Base-by-base conservation (phyloP, 2,329 filamentous ascomycete species). In the Penicillium corylophilum region DNA sequence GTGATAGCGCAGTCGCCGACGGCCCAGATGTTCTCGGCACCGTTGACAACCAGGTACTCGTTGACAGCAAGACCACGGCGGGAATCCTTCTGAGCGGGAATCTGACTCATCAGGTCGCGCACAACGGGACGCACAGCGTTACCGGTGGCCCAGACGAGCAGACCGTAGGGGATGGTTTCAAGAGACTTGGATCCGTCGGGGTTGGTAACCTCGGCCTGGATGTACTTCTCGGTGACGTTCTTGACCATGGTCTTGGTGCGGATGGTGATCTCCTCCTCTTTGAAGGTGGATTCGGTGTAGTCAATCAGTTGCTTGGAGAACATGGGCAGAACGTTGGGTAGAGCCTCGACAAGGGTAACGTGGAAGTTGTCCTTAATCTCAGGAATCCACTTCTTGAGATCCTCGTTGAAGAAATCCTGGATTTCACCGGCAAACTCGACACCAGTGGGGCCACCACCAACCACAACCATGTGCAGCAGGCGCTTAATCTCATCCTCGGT, bases 271-370 rank as follows among this genome's bases (percentile, higher is more conserved):
- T 91, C 92, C 77, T 99, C 94, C 79, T 99, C 94, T 78, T 95
- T 94, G 80, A 99, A 95, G 42, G 93, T 96, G 76, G 92, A 93
- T 79, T 99, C 94, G 64, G 94, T 99, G 82, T 99, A 99, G 69
- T 99, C 94, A 70, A 99, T 97, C 68, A 99, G 82, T 76, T 96
- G 91, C 83, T 97, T 97, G 73, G 90, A 96, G 82, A 99, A 99
- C 82, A 92, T 95, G 66, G 94, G 94, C 60, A 99, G 83, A 46
- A 80, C 92, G 73, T 95, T 96, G 65, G 94, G 94, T 29, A 99
- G 84, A 55, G 94, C 94, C 79, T 99, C 94, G 61, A 99, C 93
- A 43, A 99, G 86, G 52, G 94, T 99, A 60, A 99, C 93, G 74
- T 92, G 89, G 85, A 99, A 97, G 75, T 92, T 90, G 67, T 92